phyloP scores from a whole-genome alignment of 306 rosid genomes.

The Datisca glomerata region DNA sequence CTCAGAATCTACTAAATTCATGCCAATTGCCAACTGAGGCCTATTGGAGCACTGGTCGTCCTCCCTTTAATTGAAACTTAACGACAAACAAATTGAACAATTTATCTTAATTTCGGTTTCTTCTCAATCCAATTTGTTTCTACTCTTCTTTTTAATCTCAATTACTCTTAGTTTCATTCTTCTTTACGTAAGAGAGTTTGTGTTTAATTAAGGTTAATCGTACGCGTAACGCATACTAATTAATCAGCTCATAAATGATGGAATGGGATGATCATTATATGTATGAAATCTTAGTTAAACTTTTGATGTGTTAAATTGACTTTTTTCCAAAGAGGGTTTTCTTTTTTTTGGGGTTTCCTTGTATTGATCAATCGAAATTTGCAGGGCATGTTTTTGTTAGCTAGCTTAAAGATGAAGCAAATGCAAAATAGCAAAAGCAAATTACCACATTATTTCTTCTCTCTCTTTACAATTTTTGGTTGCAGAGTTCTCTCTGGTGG shows the following conservation, averaged over 20 bases:
- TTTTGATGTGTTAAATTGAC: too few species aligned
- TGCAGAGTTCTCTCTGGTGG: background rate
- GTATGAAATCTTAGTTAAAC: too few species aligned
- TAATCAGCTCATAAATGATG: too few species aligned
- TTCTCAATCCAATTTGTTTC: background rate
- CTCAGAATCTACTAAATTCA: constrained; percentile 75
- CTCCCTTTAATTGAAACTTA: constrained; percentile 35
- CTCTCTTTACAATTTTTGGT: too few species aligned
- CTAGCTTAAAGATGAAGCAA: constrained; percentile 55
- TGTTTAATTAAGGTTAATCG: constrained; percentile 36
- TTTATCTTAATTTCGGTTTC: background rate
- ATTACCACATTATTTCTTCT: background rate
- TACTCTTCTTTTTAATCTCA: constrained; percentile 36
- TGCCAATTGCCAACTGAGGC: constrained; percentile 75
- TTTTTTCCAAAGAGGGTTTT: too few species aligned
- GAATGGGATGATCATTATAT: too few species aligned
- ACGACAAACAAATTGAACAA: background rate
- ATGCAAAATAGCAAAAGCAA: constrained; percentile 7
- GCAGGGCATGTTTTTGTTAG: too few species aligned
- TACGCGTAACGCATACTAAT: too few species aligned
- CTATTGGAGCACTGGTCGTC: constrained; percentile 63
- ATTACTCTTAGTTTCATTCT: background rate
- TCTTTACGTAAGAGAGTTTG: constrained; percentile 21
- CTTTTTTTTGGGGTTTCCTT: too few species aligned
- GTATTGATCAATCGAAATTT: background rate